A percentile compares a stretch with the other conserved stretches of the same genome.
These are phyloP conservation scores for Tolypocladium pustulatum DNA, from an alignment of 2,329 filamentous ascomycete genomes.

Conservation along the genomic window DNA sequence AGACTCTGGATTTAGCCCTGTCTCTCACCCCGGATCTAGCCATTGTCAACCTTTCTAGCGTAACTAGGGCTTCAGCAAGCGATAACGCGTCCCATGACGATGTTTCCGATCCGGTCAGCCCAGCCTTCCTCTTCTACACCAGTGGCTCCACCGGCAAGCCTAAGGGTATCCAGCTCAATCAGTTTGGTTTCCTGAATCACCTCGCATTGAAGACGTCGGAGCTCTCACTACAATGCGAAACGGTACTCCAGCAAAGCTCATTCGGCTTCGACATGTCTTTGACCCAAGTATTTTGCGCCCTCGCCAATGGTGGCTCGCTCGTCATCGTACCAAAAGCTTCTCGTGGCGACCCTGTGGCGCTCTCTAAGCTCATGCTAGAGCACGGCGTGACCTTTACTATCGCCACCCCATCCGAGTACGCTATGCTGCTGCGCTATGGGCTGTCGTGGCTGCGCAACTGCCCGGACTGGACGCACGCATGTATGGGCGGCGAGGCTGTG, in stretches of 20 bases:
- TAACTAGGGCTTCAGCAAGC: background rate
- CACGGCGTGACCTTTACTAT: slow-evolving; percentile 21
- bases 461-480: slow-evolving; percentile 2
- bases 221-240: slow-evolving; percentile 11
- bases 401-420: slow-evolving; percentile 26
- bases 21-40: background rate
- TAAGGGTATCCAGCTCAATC: slow-evolving; percentile 27
- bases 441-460: background rate
- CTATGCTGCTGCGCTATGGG: slow-evolving; percentile 9
- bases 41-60: slow-evolving; percentile 7
- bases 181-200: slow-evolving; percentile 17
- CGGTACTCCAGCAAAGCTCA: slow-evolving; percentile 27
- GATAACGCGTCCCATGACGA: slow-evolving; percentile 2
- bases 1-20: background rate
- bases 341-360: slow-evolving; percentile 1
- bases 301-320: slow-evolving; percentile 25
- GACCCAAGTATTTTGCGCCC: slow-evolving; percentile 22
- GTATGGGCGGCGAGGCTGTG: slow-evolving; percentile 11
- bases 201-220: slow-evolving; percentile 11
- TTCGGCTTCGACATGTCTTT: slow-evolving; percentile 30
- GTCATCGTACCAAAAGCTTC: slow-evolving; percentile 17
- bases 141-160: slow-evolving; percentile 22
- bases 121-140: slow-evolving; percentile 20
- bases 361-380: slow-evolving; percentile 11
- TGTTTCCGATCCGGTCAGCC: background rate